A percentile compares a stretch with the other conserved stretches of the same genome.
Conservation (phyloP, 768 basidiomycete species). For the Vararia minispora region DNA sequence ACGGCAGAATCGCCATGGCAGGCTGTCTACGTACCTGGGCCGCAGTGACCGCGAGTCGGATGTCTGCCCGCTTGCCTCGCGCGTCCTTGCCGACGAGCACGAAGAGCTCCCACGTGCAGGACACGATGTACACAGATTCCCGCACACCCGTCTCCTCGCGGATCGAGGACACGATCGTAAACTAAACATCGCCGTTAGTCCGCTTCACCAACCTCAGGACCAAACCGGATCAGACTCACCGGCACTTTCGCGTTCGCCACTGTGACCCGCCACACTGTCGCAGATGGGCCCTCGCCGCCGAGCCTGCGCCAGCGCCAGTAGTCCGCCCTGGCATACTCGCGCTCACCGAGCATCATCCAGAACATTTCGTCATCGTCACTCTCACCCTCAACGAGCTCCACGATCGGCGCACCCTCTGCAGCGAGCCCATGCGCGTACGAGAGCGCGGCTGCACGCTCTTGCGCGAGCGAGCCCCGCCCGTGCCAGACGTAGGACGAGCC, state of each 20-base stretch:
- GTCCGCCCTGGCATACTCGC: slow-evolving; percentile 65
- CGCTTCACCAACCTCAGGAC: background rate
- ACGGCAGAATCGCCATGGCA: background rate
- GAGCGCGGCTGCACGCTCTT: slow-evolving; percentile 52
- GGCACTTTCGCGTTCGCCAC: slow-evolving; percentile 29
- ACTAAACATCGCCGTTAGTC: slow-evolving; percentile 25
- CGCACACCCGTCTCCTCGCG: slow-evolving; percentile 26
- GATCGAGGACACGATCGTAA: slow-evolving; percentile 34
- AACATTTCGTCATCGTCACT: slow-evolving; percentile 69
- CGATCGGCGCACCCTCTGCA: slow-evolving; percentile 25
- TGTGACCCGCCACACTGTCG: slow-evolving; percentile 35
- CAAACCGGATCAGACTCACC: too few species aligned
- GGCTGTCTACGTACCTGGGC: slow-evolving; percentile 34
- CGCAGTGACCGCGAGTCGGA: slow-evolving; percentile 46
- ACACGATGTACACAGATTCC: slow-evolving; percentile 49
- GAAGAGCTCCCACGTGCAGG: slow-evolving; percentile 75
- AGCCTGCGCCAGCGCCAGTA: slow-evolving; percentile 68
- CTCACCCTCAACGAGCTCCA: slow-evolving; percentile 56
- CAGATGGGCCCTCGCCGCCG: slow-evolving; percentile 42
- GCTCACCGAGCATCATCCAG: slow-evolving; percentile 77
- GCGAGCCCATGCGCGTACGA: slow-evolving; percentile 45
- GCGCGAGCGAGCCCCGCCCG: slow-evolving; percentile 52
- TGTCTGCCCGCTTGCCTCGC: slow-evolving; percentile 46
- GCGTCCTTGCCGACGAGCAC: slow-evolving; percentile 60
- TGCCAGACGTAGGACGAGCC: slow-evolving; percentile 73